Conservation (phyloP, 345 rosid species). For the Brassica incana region DNA sequence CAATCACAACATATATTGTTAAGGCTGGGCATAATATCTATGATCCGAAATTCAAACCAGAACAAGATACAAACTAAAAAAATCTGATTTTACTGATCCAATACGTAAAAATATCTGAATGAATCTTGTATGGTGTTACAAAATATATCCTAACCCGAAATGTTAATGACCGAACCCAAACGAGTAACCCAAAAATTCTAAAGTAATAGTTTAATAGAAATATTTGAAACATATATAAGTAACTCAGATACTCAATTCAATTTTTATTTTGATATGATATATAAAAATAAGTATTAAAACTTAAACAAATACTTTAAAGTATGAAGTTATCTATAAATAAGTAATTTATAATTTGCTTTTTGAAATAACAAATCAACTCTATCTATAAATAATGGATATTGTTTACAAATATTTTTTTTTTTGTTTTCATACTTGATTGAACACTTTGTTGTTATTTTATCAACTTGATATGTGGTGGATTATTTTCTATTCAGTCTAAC, state of each 20-base stretch:
- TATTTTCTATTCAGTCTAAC: not conserved
- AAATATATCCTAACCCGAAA: not conserved
- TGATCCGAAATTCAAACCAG: not conserved
- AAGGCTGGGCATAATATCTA: not conserved
- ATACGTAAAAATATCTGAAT: too few species aligned
- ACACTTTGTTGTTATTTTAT: too few species aligned
- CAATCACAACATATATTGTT: too few species aligned
- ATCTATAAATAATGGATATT: too few species aligned
- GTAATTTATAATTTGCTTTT: not conserved
- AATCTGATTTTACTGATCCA: not conserved
- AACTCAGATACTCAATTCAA: too few species aligned
- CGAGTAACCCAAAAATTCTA: not conserved
- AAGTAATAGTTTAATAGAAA: too few species aligned
- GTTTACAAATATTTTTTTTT: not conserved
- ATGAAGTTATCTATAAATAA: not conserved
- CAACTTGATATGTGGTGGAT: not conserved
- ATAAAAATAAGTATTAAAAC: too few species aligned
- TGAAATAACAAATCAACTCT: not conserved
- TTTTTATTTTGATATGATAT: too few species aligned
- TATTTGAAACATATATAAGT: too few species aligned
- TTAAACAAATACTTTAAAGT: too few species aligned
- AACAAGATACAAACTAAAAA: not conserved
- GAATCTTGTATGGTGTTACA: not conserved
- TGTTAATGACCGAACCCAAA: not conserved
- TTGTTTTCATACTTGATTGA: too few species aligned